Conservation (phyloP, 2,329 filamentous ascomycete species). For the Fusarium continuum region DNA sequence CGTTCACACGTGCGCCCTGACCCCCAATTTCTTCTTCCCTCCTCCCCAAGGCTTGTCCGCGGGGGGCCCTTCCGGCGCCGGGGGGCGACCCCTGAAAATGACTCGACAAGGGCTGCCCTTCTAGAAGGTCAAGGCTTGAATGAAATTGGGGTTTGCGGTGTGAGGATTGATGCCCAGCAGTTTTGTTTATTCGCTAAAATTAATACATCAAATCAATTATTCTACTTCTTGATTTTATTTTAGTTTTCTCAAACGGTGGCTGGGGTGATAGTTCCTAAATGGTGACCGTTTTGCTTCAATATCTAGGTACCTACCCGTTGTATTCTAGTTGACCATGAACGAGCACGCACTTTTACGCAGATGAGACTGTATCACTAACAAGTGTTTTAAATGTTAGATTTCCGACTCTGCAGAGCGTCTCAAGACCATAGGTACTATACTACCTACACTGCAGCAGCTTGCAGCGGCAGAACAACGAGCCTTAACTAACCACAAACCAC, state of each 20-base stretch:
- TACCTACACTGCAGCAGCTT: no score
- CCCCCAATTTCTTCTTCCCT: no score
- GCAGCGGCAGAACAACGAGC: not conserved
- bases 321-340: no score
- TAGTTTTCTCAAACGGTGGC: constrained; percentile 29
- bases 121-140: constrained; percentile 41
- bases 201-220: constrained; percentile 27
- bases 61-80: constrained; percentile 39
- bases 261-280: constrained; percentile 20
- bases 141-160: constrained; percentile 9
- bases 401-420: not conserved
- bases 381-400: not conserved
- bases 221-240: constrained; percentile 26
- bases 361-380: not conserved
- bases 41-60: constrained; percentile 16
- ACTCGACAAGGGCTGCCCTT: constrained; percentile 32
- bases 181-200: no score
- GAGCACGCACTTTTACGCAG: no score
- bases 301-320: no score
- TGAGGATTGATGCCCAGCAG: constrained; percentile 20
- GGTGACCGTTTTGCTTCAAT: constrained; percentile 39
- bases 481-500: not conserved
- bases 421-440: not conserved
- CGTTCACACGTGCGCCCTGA: constrained; percentile 36
- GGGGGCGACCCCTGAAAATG: constrained; percentile 31